A percentile compares a stretch with the other conserved stretches of the same genome.
Evolutionary conservation across 2,329 filamentous ascomycete species (phyloP).

Genomic region (Aspergillus bombycis): DNA sequence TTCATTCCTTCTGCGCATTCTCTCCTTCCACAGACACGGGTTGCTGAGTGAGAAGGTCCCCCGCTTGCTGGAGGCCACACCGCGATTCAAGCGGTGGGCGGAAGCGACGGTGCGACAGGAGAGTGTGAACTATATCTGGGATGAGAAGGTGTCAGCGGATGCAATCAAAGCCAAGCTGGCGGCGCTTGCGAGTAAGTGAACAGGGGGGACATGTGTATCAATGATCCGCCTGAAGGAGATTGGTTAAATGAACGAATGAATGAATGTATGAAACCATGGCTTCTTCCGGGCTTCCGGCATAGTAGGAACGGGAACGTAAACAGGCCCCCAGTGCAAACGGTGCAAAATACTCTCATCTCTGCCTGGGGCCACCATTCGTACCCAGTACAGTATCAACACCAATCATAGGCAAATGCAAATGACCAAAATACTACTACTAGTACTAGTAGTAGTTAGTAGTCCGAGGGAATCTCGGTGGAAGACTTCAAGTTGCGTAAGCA

Average conservation of each 20-base stretch:
- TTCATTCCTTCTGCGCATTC: conserved; percentile 67
- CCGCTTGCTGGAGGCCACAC: conserved; percentile 57
- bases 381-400: too few species aligned
- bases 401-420: too few species aligned
- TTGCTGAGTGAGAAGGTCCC: conserved; percentile 53
- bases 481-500: too few species aligned
- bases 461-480: too few species aligned
- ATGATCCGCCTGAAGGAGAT: not conserved
- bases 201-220: not conserved
- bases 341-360: too few species aligned
- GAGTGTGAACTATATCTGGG: conserved; percentile 67
- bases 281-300: too few species aligned
- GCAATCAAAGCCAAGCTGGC: conserved; percentile 48
- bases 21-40: conserved; percentile 56
- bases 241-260: not conserved
- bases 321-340: too few species aligned
- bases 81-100: conserved; percentile 70
- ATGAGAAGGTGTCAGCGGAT: conserved; percentile 55
- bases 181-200: not conserved
- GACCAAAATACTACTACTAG: too few species aligned
- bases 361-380: too few species aligned
- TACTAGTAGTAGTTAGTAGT: too few species aligned
- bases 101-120: conserved; percentile 62
- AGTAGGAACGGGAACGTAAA: too few species aligned
- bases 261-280: too few species aligned